phyloP scores from a whole-genome alignment of 305 asterid species.

The Fraxinus sp. region DNA sequence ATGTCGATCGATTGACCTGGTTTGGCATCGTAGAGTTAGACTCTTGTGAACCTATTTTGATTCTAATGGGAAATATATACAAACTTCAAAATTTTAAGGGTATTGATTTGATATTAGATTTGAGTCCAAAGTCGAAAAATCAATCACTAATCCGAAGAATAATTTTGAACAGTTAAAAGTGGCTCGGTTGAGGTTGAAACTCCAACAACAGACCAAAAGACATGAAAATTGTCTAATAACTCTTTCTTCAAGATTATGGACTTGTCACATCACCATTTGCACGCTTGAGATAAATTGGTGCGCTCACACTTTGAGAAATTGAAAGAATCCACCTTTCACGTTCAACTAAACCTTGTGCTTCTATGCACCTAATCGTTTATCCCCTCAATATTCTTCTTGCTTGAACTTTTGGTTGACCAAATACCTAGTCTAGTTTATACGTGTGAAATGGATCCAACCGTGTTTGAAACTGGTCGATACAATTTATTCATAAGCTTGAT shows the following conservation, averaged over 20 bases:
- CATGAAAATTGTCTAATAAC: not conserved
- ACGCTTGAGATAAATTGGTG: constrained; percentile 24
- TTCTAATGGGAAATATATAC: not conserved
- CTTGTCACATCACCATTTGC: constrained; percentile 36
- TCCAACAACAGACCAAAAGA: not conserved
- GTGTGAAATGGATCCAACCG: not conserved
- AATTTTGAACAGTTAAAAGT: not conserved
- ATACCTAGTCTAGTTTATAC: not conserved
- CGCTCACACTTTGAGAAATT: not conserved
- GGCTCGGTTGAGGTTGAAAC: not conserved
- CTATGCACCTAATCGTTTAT: not conserved
- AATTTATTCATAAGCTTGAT: not conserved
- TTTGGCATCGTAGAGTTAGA: not conserved
- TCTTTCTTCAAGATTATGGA: constrained; percentile 14
- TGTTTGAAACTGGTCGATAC: not conserved
- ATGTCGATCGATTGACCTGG: not conserved
- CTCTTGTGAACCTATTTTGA: not conserved
- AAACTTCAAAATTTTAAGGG: not conserved
- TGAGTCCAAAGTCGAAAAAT: not conserved
- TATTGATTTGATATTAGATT: not conserved
- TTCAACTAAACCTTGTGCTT: not conserved
- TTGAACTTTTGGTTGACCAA: not conserved
- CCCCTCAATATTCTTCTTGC: not conserved
- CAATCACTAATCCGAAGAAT: not conserved
- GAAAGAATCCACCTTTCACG: not conserved